These are phyloP conservation scores for Lyophyllum decastes DNA, from an alignment of 768 basidiomycete genomes.

Conservation along the genomic window DNA sequence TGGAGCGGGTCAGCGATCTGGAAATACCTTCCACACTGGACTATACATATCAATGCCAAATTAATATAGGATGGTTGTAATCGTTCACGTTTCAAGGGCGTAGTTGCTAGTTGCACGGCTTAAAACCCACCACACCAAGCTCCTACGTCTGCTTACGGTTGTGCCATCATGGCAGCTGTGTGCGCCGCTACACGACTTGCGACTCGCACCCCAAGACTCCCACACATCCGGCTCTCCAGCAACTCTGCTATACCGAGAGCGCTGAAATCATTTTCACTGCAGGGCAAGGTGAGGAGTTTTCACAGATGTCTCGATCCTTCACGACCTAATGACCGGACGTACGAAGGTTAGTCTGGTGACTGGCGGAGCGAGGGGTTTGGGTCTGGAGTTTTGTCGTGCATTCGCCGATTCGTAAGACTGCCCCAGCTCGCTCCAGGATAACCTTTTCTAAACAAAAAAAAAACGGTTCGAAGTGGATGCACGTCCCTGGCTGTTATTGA, in stretches of 20 bases:
- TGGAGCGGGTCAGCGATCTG: neutral
- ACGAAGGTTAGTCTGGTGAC: constrained; percentile 87
- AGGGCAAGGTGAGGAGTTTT: constrained; percentile 66
- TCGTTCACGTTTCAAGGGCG: neutral
- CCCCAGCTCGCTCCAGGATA: neutral
- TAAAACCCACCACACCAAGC: neutral
- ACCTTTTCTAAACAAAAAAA: constrained; percentile 2
- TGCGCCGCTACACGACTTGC: constrained; percentile 1
- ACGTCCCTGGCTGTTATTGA: constrained; percentile 81
- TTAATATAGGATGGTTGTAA: neutral
- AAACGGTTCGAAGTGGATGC: constrained; percentile 60
- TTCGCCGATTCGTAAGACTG: constrained; percentile 78
- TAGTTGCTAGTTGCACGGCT: no score
- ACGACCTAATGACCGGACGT: neutral
- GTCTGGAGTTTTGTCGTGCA: constrained; percentile 87
- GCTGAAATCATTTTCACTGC: constrained; percentile 77
- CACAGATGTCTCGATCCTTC: neutral
- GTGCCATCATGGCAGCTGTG: neutral
- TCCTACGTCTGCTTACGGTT: neutral
- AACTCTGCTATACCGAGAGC: constrained; percentile 39
- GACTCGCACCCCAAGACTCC: neutral
- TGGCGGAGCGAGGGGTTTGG: constrained; percentile 90
- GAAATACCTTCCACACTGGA: neutral
- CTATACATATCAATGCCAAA: neutral
- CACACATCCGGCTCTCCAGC: constrained; percentile 2